Percentiles rank a stretch among this genome's conserved stretches.
phyloP scores from a whole-genome alignment of 2,329 filamentous ascomycete species.

The Hawksworthiomyces lignivorus region DNA sequence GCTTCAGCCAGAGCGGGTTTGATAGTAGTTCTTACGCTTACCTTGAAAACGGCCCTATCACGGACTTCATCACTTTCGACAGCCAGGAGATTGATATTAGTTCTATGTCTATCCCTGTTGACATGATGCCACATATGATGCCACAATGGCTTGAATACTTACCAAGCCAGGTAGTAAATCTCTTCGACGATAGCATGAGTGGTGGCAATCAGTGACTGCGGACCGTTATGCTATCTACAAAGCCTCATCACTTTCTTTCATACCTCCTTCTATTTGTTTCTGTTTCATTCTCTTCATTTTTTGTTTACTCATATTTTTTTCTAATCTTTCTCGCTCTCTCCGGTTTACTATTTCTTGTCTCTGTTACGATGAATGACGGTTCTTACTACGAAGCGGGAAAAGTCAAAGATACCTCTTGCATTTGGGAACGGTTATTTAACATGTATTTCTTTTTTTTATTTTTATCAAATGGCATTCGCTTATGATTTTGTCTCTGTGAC shows the following conservation, averaged over 20 bases:
- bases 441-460: background rate
- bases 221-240: background rate
- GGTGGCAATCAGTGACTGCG: background rate
- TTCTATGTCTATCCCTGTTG: constrained; percentile 48
- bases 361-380: constrained; percentile 2
- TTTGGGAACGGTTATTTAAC: background rate
- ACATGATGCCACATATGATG: too few relatives aligned
- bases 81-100: constrained; percentile 72
- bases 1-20: constrained; percentile 21
- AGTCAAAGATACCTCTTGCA: constrained; percentile 5
- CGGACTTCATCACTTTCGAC: constrained; percentile 60
- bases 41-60: constrained; percentile 25
- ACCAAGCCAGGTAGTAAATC: constrained; percentile 55
- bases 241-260: too few relatives aligned
- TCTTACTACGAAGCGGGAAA: background rate
- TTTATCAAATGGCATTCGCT: background rate
- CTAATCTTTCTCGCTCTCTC: background rate
- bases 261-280: too few relatives aligned
- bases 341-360: background rate
- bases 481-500: too few relatives aligned
- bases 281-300: background rate
- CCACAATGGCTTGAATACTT: constrained; percentile 66
- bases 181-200: constrained; percentile 33
- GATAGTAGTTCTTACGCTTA: constrained; percentile 20
- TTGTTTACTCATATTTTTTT: background rate